A percentile compares a stretch with the other conserved stretches of the same genome.
Conservation (phyloP, 768 basidiomycete genomes). For the Phylloporus arenicola region DNA sequence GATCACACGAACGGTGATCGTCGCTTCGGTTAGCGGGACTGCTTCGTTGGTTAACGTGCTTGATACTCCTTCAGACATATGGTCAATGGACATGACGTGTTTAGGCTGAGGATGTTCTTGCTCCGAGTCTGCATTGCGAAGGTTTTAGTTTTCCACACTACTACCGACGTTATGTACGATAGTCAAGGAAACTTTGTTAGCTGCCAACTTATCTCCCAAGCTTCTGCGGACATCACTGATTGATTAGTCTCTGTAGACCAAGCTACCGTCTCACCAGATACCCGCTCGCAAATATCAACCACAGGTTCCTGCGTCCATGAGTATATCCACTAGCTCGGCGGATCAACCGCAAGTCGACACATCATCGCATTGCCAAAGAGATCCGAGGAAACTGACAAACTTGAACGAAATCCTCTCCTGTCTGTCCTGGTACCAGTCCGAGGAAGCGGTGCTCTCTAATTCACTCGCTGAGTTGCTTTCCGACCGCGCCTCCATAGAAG, state of each 20-base stretch:
- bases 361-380: constrained; percentile 11
- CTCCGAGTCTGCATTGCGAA: too few species aligned
- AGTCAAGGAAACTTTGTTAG: too few species aligned
- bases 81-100: not conserved
- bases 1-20: constrained; percentile 86
- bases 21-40: constrained; percentile 67
- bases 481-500: constrained; percentile 57
- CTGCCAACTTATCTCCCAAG: too few species aligned
- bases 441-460: constrained; percentile 71
- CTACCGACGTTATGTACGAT: not conserved
- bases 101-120: not conserved
- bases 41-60: constrained; percentile 58
- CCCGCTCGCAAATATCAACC: too few species aligned
- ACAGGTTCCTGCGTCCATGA: constrained; percentile 4
- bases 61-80: constrained; percentile 33
- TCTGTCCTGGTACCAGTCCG: constrained; percentile 67
- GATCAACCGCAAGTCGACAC: constrained; percentile 8
- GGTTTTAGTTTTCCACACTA: too few species aligned
- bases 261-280: too few species aligned
- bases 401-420: constrained; percentile 69
- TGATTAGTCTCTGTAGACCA: too few species aligned
- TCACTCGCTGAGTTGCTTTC: constrained; percentile 68
- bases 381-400: constrained; percentile 45
- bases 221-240: too few species aligned
- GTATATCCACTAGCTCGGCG: constrained; percentile 5